phyloP scores from a whole-genome alignment of 2,329 filamentous ascomycete species.

The Geosmithia putterillii region DNA sequence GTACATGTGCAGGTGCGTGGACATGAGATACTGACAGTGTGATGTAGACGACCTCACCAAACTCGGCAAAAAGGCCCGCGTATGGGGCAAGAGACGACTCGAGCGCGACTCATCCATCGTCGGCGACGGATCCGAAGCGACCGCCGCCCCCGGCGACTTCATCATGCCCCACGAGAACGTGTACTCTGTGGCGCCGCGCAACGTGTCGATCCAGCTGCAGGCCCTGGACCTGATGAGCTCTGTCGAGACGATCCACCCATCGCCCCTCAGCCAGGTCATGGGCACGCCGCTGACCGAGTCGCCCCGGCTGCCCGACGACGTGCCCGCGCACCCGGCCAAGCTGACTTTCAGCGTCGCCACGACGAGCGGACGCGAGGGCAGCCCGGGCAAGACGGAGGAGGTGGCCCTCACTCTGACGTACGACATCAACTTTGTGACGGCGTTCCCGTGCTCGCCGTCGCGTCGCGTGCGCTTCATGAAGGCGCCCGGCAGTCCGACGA shows the following conservation, averaged over 20 bases:
- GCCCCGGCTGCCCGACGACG: slow-evolving; percentile 13
- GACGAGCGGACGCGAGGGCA: too few species aligned
- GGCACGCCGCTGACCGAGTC: slow-evolving; percentile 23
- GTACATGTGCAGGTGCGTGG: too few species aligned
- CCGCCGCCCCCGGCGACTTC: slow-evolving; percentile 48
- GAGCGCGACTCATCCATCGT: slow-evolving; percentile 49
- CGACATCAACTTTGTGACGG: slow-evolving; percentile 54
- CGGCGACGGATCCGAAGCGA: slow-evolving; percentile 41
- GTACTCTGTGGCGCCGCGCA: slow-evolving; percentile 34
- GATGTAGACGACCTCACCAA: slow-evolving; percentile 34
- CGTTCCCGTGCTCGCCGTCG: slow-evolving; percentile 50
- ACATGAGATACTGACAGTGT: too few species aligned
- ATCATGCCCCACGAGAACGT: slow-evolving; percentile 45
- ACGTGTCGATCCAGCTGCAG: slow-evolving; percentile 34
- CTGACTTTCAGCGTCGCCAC: slow-evolving; percentile 22
- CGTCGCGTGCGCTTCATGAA: slow-evolving; percentile 44
- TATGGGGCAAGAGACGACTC: slow-evolving; percentile 48
- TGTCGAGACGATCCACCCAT: slow-evolving; percentile 29
- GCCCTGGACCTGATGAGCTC: slow-evolving; percentile 35
- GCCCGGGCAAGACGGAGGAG: slow-evolving; percentile 24
- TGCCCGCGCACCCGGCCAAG: slow-evolving; percentile 20
- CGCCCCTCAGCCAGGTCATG: slow-evolving; percentile 28
- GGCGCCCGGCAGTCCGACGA: slow-evolving; percentile 46
- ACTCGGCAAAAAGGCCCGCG: slow-evolving; percentile 41
- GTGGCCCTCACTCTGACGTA: slow-evolving; percentile 35